phyloP scores from a whole-genome alignment of 306 rosid species.

The Medicago arabica region DNA sequence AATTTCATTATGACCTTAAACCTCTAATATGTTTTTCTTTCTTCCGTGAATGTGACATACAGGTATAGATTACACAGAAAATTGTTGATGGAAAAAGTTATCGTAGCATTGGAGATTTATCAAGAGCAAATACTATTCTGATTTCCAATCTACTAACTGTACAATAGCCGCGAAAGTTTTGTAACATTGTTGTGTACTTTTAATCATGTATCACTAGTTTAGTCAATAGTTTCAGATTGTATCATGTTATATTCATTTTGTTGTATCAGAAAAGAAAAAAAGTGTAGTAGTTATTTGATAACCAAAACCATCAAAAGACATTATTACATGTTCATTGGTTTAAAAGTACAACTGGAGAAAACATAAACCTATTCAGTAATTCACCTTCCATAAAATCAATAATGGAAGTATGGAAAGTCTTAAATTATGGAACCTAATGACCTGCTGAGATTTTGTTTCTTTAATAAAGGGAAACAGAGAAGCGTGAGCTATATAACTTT shows the following conservation, averaged over 20 bases:
- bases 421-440: no score
- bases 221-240: background rate
- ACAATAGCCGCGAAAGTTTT: slow-evolving; percentile 44
- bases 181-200: slow-evolving; percentile 14
- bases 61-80: slow-evolving; percentile 89
- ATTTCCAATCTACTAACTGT: slow-evolving; percentile 33
- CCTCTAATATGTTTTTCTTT: slow-evolving; percentile 9
- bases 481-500: no score
- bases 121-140: slow-evolving; percentile 75
- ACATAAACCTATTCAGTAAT: background rate
- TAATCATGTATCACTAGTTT: slow-evolving; percentile 19
- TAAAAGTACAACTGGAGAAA: no score
- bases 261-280: background rate
- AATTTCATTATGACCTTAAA: slow-evolving; percentile 20
- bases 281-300: slow-evolving; percentile 4
- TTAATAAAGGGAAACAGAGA: no score
- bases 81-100: slow-evolving; percentile 70
- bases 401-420: no score
- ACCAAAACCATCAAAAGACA: background rate
- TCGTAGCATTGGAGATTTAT: slow-evolving; percentile 77
- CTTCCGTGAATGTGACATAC: slow-evolving; percentile 46
- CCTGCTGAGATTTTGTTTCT: background rate
- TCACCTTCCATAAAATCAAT: background rate
- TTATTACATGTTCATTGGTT: no score
- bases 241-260: background rate